Evolutionary conservation across 345 rosid genomes (phyloP), one percentile per base, ranked within the genome.

Genomic region (Isatis tinctoria): DNA sequence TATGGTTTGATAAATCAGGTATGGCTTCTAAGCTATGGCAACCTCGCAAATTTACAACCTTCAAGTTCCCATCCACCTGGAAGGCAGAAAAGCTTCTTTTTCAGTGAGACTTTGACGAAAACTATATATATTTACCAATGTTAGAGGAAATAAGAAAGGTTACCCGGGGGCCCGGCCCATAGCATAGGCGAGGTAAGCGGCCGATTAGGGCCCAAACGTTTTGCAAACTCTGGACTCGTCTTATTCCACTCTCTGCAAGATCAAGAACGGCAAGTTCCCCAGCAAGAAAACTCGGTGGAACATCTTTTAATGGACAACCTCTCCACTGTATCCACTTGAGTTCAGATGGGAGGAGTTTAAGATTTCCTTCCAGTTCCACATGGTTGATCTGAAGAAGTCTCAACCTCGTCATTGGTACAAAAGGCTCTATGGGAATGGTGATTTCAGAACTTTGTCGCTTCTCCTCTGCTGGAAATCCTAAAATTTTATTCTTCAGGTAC

Each of bases 291-390:
- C 80, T 73, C 22, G 76, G 67, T 47, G 90, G 90, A 35, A 91
- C 79, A 24, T 47, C 62, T 79, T 76, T 60, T 80, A 84, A 41
- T 3, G 84, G 78, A 60, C 93, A 89, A 17, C 83, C 81, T 79
- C 78, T 86, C 97, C 92, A 89, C 36, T 83, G 89, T 26, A 91
- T 82, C 88, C 95, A 91, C 73, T 81, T 86, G 67, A 89, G 57
- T 44, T 76, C 83, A 39, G 59, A 52, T 18, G 95, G 90, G 44
- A 91, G 82, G 36, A 30, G 67, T 39, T 82, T 75, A 37, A 81
- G 82, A 13, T 75, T 67, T 43, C 97, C 97, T 66, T 81, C 74
- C 71, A 91, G 54, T 49, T 79, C 76, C 56, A 68, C 82, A 65
- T 86, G 16, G 71, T 87, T 85, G 74, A 89, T 84, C 36, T 86